Evolutionary conservation across 495 filamentous ascomycete species (phyloP), one percentile per base, ranked within the genome.

Genomic region (Cercophora sp.): DNA sequence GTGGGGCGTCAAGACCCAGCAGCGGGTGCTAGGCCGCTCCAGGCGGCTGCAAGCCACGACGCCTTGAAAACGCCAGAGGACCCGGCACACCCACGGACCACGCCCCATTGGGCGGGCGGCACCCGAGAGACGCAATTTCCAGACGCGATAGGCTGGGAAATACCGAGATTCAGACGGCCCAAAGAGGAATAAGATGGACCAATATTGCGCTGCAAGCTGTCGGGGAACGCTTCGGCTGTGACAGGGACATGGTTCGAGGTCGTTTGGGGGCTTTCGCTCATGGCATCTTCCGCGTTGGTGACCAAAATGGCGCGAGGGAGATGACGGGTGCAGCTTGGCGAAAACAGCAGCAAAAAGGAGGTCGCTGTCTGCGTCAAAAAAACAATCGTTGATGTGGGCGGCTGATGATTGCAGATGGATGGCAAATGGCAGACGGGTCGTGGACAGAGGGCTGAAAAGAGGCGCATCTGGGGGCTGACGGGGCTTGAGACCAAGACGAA

Each of bases 171-270:
- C 37, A 18, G 9, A 34, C 20, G 11, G 18, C 56, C 46, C 15
- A 57, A 65, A 58, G 54, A 5, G 54, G 60, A 50, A 49, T 56
- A 42, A 35, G 31, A 36, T 19, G 43, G 16, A 13, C 54, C 63
- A 68, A 68, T 66, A 68, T 60, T 66, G 37, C 20, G 11, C 59
- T 68, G 65, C 63, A 65, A 54, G 59, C 29, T 49, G 16, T 68
- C 65, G 65, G 65, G 48, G 26, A 47, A 42, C 39, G 54, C 49
- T 34, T 58, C 37, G 56, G 50, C 45, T 58, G 55, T 22, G 42
- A 41, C 37, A 49, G 23, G 50, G 43, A 40, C 44, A 37, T 15
- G 51, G 55, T 39, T 50, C 5, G 22, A 32, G 13, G 11, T 27
- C 25, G 31, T 45, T 54, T 45, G 51, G 42, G 43, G 47, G 48